A percentile compares a stretch with the other conserved stretches of the same genome.
Evolutionary conservation across 2,329 filamentous ascomycete species (phyloP).

Genomic region (Exophiala lecanii-corni): DNA sequence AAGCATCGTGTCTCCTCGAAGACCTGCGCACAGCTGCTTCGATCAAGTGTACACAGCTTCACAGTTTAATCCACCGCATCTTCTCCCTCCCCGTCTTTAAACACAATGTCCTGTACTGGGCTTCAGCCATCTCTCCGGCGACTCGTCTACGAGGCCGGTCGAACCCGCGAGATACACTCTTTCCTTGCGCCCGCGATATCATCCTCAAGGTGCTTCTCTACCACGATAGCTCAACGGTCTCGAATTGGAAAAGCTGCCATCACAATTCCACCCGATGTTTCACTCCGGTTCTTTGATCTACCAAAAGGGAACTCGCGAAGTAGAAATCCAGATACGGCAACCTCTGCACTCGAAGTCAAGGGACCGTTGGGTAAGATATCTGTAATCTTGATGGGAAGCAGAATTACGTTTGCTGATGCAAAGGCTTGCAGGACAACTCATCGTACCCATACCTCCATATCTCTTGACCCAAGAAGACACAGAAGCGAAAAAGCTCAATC

Average conservation of each 20-base stretch:
- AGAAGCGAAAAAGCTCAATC: conserved; percentile 56
- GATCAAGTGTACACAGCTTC: no score
- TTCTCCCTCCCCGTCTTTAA: not conserved
- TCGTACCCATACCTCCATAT: conserved; percentile 73
- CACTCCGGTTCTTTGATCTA: conserved; percentile 63
- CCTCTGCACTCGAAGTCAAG: conserved; percentile 64
- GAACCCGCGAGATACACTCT: conserved; percentile 56
- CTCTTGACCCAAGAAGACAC: conserved; percentile 66
- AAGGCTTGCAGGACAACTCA: conserved; percentile 59
- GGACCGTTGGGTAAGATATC: conserved; percentile 67
- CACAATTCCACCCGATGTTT: conserved; percentile 77
- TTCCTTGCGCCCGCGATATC: conserved; percentile 71
- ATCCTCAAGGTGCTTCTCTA: conserved; percentile 60
- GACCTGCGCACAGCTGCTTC: no score
- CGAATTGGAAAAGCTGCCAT: conserved; percentile 82
- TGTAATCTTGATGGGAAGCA: not conserved
- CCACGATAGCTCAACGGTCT: conserved; percentile 61
- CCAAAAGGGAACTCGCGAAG: conserved; percentile 55
- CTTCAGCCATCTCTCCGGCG: conserved; percentile 58
- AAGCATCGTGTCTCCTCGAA: no score
- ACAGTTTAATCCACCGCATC: no score
- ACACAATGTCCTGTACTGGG: conserved; percentile 61
- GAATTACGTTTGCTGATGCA: conserved; percentile 17
- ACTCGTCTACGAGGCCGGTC: conserved; percentile 46
- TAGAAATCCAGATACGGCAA: conserved; percentile 58